Evolutionary conservation across 805 yeast species (phyloP).

Genomic region (Lipomyces anomalus): DNA sequence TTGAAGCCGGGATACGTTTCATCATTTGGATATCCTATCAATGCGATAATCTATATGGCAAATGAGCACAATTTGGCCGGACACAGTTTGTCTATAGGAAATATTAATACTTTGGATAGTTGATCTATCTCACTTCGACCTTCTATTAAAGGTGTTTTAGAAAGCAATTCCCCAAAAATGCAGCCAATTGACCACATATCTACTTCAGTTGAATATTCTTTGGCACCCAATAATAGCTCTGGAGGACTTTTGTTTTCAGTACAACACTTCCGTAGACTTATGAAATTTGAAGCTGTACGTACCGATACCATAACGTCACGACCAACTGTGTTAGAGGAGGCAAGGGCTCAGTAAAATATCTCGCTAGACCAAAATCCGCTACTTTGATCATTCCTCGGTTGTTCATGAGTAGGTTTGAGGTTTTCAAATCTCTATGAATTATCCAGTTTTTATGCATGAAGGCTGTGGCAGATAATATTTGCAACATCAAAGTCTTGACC

Average conservation of each 20-base stretch:
- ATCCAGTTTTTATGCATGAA: constrained; percentile 26
- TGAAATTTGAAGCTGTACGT: no score
- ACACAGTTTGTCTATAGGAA: no score
- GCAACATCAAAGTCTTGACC: constrained; percentile 29
- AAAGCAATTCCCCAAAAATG: constrained; percentile 48
- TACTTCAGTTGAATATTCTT: constrained; percentile 33
- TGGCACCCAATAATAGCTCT: constrained; percentile 44
- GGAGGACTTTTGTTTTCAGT: constrained; percentile 39
- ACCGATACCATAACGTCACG: constrained; percentile 48
- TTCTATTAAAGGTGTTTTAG: constrained; percentile 41
- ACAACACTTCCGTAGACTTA: constrained; percentile 19
- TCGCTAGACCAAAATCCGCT: constrained; percentile 49
- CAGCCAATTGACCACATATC: constrained; percentile 60
- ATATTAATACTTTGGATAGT: constrained; percentile 27
- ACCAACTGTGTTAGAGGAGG: constrained; percentile 32
- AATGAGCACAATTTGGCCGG: no score
- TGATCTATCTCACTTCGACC: constrained; percentile 46
- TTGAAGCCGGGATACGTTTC: constrained; percentile 23
- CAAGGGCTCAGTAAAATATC: constrained; percentile 33
- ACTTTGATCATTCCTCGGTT: constrained; percentile 26
- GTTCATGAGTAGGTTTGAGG: constrained; percentile 28
- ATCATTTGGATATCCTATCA: constrained; percentile 41
- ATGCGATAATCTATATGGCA: constrained; percentile 36
- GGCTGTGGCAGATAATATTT: constrained; percentile 27
- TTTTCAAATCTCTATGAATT: constrained; percentile 31